A percentile compares a stretch with the other conserved stretches of the same genome.
Conservation (phyloP, 1,284 basidiomycete genomes). For the Cryptococcus amylolentus region DNA sequence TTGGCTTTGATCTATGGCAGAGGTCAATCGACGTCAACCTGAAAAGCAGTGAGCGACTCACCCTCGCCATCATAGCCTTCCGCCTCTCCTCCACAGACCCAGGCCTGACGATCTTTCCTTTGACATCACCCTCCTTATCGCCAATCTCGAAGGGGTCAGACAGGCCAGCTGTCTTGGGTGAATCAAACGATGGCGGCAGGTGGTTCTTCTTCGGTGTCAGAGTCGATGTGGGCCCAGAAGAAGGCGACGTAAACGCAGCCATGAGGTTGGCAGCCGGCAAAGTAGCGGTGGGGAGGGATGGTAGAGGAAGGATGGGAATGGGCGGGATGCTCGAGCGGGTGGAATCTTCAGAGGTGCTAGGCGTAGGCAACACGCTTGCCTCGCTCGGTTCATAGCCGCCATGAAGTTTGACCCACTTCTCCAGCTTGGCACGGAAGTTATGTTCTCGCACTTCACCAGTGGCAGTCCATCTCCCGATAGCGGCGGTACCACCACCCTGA, state of each 20-base stretch:
- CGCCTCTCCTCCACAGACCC: constrained; percentile 41
- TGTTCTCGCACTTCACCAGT: constrained; percentile 39
- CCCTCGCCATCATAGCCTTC: constrained; percentile 44
- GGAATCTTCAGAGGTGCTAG: constrained; percentile 25
- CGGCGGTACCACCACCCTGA: constrained; percentile 43
- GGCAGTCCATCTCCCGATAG: constrained; percentile 47
- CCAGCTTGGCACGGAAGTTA: constrained; percentile 34
- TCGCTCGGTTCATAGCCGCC: constrained; percentile 33
- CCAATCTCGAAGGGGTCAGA: constrained; percentile 36
- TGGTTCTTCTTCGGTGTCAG: constrained; percentile 17
- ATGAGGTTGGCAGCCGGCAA: constrained; percentile 34
- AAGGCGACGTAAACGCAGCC: constrained; percentile 14
- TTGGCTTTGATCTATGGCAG: constrained; percentile 40
- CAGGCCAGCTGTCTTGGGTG: constrained; percentile 24
- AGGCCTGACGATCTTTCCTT: constrained; percentile 24
- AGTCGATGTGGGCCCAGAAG: constrained; percentile 12
- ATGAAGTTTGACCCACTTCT: constrained; percentile 45
- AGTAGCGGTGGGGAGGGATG: constrained; percentile 32
- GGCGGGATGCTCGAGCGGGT: constrained; percentile 37
- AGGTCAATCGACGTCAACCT: neutral
- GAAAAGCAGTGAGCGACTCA: constrained; percentile 14
- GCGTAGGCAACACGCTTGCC: constrained; percentile 34
- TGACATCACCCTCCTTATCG: constrained; percentile 10
- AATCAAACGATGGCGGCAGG: constrained; percentile 1
- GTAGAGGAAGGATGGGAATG: constrained; percentile 43